phyloP scores from a whole-genome alignment of 257 asterid species.

The Solanum lycopersicoides region DNA sequence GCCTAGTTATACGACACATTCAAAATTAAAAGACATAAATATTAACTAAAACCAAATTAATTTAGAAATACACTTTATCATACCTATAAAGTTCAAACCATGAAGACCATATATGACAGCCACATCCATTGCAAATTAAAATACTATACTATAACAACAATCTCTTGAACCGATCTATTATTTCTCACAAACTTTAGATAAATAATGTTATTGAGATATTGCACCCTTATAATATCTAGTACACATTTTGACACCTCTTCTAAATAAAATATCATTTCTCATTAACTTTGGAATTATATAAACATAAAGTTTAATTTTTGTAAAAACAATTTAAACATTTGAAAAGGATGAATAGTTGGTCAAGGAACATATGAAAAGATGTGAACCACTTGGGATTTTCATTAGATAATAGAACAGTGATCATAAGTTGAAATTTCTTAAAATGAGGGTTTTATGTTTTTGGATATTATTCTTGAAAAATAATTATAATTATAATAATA shows the following conservation, averaged over 20 bases:
- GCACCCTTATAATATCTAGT: too few relatives aligned
- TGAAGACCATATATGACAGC: neutral
- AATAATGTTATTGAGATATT: neutral
- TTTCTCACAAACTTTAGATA: neutral
- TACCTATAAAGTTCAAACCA: neutral
- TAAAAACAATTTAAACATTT: neutral
- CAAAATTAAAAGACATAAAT: too few relatives aligned
- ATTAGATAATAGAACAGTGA: neutral
- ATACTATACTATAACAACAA: neutral
- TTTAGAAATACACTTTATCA: neutral
- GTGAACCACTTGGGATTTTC: conserved; percentile 13
- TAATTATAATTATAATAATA: neutral
- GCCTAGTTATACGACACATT: accelerated
- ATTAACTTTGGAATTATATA: neutral
- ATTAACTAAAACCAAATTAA: too few relatives aligned
- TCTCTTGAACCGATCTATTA: neutral
- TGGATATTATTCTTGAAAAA: neutral
- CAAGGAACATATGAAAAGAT: conserved; percentile 23
- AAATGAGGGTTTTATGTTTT: neutral
- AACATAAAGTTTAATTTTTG: neutral
- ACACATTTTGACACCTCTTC: neutral
- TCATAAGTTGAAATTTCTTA: neutral
- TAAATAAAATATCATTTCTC: neutral
- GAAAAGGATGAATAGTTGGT: conserved; percentile 19
- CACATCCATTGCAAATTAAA: neutral